These are phyloP conservation scores for Plasmodium sp. DNA, from an alignment of 169 alveolate genomes.

Conservation along the genomic window DNA sequence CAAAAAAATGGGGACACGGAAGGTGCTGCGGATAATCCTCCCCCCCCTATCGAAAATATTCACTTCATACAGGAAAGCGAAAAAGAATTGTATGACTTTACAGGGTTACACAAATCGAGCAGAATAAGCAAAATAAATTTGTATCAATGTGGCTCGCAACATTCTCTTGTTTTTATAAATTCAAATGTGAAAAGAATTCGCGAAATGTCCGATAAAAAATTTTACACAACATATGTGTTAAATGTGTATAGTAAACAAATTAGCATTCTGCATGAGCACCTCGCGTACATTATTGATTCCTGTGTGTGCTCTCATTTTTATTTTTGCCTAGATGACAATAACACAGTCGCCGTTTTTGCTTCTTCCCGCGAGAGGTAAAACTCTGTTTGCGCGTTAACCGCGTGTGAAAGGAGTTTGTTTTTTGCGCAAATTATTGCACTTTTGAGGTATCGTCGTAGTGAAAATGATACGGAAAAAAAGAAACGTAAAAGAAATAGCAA, in stretches of 20 bases:
- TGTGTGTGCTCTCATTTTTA: slow-evolving; percentile 48
- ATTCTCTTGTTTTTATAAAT: slow-evolving; percentile 44
- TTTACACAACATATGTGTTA: slow-evolving; percentile 51
- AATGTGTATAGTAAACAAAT: slow-evolving; percentile 36
- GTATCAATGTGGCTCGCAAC: neutral
- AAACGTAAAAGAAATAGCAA: neutral
- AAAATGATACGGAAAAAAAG: neutral
- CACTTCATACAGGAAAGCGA: slow-evolving; percentile 37
- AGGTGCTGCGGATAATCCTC: neutral
- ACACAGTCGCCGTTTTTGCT: slow-evolving; percentile 44
- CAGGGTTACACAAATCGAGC: slow-evolving; percentile 48
- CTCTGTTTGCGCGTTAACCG: neutral
- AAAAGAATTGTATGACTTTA: slow-evolving; percentile 45
- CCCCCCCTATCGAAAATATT: neutral
- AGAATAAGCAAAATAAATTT: slow-evolving; percentile 26
- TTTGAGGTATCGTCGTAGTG: neutral
- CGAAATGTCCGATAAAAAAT: slow-evolving; percentile 64
- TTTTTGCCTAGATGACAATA: slow-evolving; percentile 61
- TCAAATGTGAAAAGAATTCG: slow-evolving; percentile 47
- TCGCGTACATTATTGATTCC: slow-evolving; percentile 58
- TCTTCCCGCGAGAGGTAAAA: neutral
- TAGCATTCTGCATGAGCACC: slow-evolving; percentile 35
- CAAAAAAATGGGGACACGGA: neutral
- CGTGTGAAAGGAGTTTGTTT: neutral
- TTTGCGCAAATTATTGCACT: neutral